Conservation (phyloP, 345 rosid genomes). For the Syzygium jambos region DNA sequence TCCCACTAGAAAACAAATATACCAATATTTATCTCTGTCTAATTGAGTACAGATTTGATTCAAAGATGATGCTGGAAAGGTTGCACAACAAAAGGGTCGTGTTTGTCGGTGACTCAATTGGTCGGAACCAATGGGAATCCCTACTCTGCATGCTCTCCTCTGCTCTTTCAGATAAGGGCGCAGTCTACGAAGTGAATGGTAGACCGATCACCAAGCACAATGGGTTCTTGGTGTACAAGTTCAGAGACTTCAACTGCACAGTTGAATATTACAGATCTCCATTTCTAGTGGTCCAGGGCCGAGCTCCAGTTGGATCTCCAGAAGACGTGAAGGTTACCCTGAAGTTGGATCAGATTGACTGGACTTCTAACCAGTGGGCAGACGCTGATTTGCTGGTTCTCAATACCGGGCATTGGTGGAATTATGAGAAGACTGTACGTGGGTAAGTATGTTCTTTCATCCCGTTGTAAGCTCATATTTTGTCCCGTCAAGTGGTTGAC, state of each 20-base stretch:
- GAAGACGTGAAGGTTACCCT: slow-evolving; percentile 45
- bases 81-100: slow-evolving; percentile 54
- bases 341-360: slow-evolving; percentile 61
- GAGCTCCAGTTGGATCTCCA: slow-evolving; percentile 52
- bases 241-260: slow-evolving; percentile 75
- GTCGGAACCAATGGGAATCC: slow-evolving; percentile 96
- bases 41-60: slow-evolving; percentile 48
- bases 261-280: slow-evolving; percentile 90
- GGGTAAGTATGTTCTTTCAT: slow-evolving; percentile 24
- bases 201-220: slow-evolving; percentile 81
- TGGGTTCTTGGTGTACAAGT: slow-evolving; percentile 63
- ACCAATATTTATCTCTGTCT: slow-evolving; percentile 3
- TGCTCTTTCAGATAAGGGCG: slow-evolving; percentile 43
- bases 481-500: not conserved
- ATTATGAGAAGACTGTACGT: slow-evolving; percentile 57
- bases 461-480: not conserved
- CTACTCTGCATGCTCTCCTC: slow-evolving; percentile 80
- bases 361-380: slow-evolving; percentile 55
- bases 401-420: slow-evolving; percentile 98
- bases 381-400: slow-evolving; percentile 67
- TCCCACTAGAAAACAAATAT: not conserved
- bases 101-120: slow-evolving; percentile 89
- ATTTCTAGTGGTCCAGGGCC: slow-evolving; percentile 53
- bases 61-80: slow-evolving; percentile 55
- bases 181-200: slow-evolving; percentile 66